phyloP scores from a whole-genome alignment of 805 yeast species.

The Metschnikowia drakensbergensis region DNA sequence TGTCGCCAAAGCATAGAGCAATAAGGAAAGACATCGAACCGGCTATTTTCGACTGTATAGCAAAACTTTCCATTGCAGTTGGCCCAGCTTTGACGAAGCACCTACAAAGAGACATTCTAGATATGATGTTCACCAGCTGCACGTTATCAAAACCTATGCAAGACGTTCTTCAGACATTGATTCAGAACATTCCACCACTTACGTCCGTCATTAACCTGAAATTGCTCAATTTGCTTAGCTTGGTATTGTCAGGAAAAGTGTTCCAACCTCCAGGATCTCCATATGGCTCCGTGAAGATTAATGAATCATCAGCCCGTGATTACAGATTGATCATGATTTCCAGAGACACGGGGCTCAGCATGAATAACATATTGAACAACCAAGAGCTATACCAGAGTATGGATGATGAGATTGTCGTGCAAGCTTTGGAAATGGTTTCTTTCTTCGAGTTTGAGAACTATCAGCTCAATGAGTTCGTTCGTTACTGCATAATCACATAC shows the following conservation, averaged over 20 bases:
- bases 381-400: conserved; percentile 30
- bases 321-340: conserved; percentile 72
- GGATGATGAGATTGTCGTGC: conserved; percentile 55
- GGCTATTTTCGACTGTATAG: conserved; percentile 83
- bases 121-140: conserved; percentile 68
- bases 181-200: conserved; percentile 73
- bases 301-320: conserved; percentile 63
- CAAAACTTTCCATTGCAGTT: conserved; percentile 80
- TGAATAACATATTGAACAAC: conserved; percentile 30
- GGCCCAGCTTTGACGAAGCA: conserved; percentile 93
- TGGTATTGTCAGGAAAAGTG: conserved; percentile 73
- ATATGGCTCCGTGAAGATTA: conserved; percentile 55
- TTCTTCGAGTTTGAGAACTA: conserved; percentile 71
- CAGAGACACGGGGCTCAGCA: conserved; percentile 56
- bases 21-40: conserved; percentile 71
- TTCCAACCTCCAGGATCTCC: conserved; percentile 88
- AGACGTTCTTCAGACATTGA: conserved; percentile 64
- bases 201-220: conserved; percentile 69
- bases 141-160: conserved; percentile 83
- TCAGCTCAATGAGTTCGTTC: conserved; percentile 81
- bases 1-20: conserved; percentile 50
- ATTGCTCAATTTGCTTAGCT: conserved; percentile 65
- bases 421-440: conserved; percentile 74
- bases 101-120: conserved; percentile 74
- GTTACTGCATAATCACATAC: conserved; percentile 78